A percentile compares a stretch with the other conserved stretches of the same genome.
These are phyloP conservation scores for Ophiosphaerella herpotricha DNA, from an alignment of 2,329 filamentous ascomycete species.

Conservation along the genomic window DNA sequence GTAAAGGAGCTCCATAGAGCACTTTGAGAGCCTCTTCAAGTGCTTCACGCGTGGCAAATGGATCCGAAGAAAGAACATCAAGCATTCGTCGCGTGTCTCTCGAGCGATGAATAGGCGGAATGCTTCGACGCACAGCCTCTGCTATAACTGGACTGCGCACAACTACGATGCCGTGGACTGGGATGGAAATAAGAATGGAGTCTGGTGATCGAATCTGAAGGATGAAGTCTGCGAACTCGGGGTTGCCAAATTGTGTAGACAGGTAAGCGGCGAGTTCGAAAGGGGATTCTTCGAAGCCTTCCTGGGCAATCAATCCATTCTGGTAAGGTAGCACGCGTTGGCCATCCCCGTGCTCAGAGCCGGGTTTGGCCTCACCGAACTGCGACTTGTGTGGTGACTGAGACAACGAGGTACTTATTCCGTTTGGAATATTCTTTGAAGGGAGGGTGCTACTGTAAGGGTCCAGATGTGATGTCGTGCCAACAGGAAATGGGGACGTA, in stretches of 20 bases:
- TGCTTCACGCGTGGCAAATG: conserved; percentile 34
- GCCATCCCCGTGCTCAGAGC: conserved; percentile 27
- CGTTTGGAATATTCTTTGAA: conserved; percentile 27
- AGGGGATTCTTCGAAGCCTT: conserved; percentile 29
- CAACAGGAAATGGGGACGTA: conserved; percentile 20
- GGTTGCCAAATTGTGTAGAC: conserved; percentile 39
- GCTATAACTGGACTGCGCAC: conserved; percentile 41
- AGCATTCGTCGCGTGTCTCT: conserved; percentile 32
- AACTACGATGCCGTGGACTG: conserved; percentile 43
- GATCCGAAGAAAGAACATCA: conserved; percentile 33
- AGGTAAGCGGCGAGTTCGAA: conserved; percentile 42
- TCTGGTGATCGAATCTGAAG: conserved; percentile 41
- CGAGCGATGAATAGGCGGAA: conserved; percentile 22
- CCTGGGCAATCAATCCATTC: conserved; percentile 19
- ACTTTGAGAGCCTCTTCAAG: conserved; percentile 43
- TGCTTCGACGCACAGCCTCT: conserved; percentile 31
- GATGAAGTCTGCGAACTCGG: conserved; percentile 44
- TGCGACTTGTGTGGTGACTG: conserved; percentile 41
- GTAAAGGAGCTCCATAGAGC: conserved; percentile 43
- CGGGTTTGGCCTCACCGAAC: conserved; percentile 25
- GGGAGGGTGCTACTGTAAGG: conserved; percentile 26
- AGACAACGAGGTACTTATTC: conserved; percentile 33
- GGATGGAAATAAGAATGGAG: conserved; percentile 34
- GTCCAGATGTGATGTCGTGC: conserved; percentile 22
- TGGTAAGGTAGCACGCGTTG: conserved; percentile 19